Evolutionary conservation across 2,329 filamentous ascomycete species (phyloP), one percentile per base, ranked within the genome.

Genomic region (Pezizomycotina sp.): DNA sequence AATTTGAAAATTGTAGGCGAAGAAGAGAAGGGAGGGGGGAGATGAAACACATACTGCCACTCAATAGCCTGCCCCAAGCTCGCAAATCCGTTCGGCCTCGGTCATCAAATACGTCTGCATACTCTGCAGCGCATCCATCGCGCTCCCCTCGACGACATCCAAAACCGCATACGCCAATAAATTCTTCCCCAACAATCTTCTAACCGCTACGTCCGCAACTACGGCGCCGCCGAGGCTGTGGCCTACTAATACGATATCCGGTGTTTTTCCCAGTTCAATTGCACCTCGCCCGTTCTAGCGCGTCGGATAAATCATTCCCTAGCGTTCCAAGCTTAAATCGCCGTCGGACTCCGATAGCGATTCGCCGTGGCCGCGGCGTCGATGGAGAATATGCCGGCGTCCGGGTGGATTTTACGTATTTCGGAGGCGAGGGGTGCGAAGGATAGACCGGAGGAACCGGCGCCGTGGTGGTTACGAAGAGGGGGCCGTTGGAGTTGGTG

Each of bases 131-230:
- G 89, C 86, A 55, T 95, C 89, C 58, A 98, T 86, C 21, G 89
- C 89, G 1, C 81, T 92, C 7, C 89, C 80, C 58, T 98, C 89
- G 18, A 98, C 89, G 4, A 98, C 82, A 58, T 98, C 89, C 10
- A 98, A 64, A 5, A 95, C 84, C 3, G 74, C 80, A 58, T 86
- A 92, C 13, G 81, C 89, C 10, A 95, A 62, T 1, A 95, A 56
- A 16, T 73, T 67, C 23, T 60, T 56, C 1, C 77, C 79, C 22
- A 92, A 60, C 24, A 64, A 60, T 1, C 71, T 71, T 12, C 65
- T 66, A 52, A 69, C 72, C 8, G 84, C 83, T 37, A 91, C 64
- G 52, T 92, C 73, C 0, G 82, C 91, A 6, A 92, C 73, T 0
- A 95, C 80, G 5, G 86, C 86, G 9, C 89, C 89, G 34, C 89